Conservation (phyloP, 257 asterid species). For the Paraleonurus japonicus region DNA sequence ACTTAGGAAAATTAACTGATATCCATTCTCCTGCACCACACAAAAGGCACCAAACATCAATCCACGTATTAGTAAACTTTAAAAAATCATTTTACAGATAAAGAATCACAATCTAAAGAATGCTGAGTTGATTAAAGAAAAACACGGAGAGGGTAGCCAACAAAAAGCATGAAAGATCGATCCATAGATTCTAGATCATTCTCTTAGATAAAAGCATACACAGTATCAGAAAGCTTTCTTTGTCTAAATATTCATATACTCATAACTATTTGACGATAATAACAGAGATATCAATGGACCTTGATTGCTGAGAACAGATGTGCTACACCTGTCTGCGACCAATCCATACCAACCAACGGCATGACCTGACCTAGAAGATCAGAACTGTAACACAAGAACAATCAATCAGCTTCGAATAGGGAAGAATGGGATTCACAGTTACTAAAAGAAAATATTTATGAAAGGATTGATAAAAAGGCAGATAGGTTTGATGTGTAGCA, state of each 20-base stretch:
- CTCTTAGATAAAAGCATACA: background rate
- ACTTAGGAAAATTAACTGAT: conserved; percentile 88
- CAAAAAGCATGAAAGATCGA: background rate
- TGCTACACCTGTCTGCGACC: conserved; percentile 95
- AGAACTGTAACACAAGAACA: conserved; percentile 49
- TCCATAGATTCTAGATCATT: background rate
- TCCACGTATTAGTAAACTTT: background rate
- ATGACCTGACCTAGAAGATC: conserved; percentile 95
- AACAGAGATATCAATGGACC: conserved; percentile 41
- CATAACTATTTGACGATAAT: too few species aligned
- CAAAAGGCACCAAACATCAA: background rate
- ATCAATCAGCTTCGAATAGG: conserved; percentile 2
- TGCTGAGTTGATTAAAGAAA: background rate
- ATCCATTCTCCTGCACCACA: conserved; percentile 84
- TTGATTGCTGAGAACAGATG: conserved; percentile 97
- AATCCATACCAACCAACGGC: conserved; percentile 98
- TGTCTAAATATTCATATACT: background rate
- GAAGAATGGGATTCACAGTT: background rate
- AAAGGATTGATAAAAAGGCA: too few species aligned
- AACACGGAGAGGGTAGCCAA: background rate
- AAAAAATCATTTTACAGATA: background rate
- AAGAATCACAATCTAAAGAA: background rate
- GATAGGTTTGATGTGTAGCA: conserved; percentile 5
- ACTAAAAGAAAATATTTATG: too few species aligned
- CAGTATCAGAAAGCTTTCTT: background rate